Base-by-base conservation (phyloP, 139 green algal species). In the Tetradesmus obliquus region DNA sequence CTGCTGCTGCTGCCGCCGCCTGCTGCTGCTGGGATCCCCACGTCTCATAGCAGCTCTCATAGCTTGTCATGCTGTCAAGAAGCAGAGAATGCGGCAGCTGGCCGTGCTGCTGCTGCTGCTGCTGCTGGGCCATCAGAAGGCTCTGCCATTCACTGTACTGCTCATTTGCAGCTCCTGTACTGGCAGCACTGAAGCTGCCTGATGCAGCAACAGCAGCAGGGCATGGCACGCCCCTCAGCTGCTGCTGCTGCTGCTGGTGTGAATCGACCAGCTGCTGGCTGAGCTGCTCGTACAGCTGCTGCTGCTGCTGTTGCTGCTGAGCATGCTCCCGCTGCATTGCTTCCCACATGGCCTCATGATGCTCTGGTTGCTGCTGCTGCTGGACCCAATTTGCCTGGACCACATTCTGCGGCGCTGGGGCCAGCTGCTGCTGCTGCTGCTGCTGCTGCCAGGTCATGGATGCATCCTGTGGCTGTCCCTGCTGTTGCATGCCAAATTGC, bases 361-460 rank as follows among this genome's bases (percentile, higher is more conserved):
- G 81, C 20, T 86, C 12, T 2, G 17, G 15, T 13, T 55, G 32
- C 51, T 66, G 20, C 53, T 86, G 51, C 53, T 88, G 12, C 8
- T 76, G 55, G 17, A 55, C 8, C 83, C 83, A 74, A 20, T 76
- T 71, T 10, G 60, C 19, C 7, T 76, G 55, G 17, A 55, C 8
- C 83, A 58, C 60, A 58, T 76, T 55, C 83, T 32, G 55, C 55
- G 45, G 83, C 83, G 32, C 32, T 45, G 32, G 32, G 32, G 32
- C 32, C 32, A n/a, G 55, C 83, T 86, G 81, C 81, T 86, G 81
- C 81, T 86, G 81, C 54, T 86, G 81, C 54, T 86, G 81, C 51
- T 71, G 81, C 54, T 45, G 53, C 53, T 32, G 51, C 51, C 57
- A 66, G 57, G 57, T 66, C 57, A 66, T 66, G 57, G 57, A 66